A percentile compares a stretch with the other conserved stretches of the same genome.
Conservation (phyloP, 176 grass and related monocot species). For the Musa schizocarpa region DNA sequence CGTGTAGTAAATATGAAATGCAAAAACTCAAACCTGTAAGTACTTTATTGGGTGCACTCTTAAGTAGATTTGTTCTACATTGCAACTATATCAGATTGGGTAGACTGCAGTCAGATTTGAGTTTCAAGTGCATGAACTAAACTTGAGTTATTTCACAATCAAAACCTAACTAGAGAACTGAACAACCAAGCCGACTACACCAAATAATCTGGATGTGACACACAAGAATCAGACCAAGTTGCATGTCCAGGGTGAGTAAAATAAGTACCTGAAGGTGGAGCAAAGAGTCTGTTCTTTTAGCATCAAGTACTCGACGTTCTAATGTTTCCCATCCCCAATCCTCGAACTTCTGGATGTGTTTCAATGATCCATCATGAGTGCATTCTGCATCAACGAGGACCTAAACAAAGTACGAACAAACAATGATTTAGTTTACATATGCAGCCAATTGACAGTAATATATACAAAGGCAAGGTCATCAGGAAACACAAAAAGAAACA, state of each 20-base stretch:
- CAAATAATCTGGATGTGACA: slow-evolving; percentile 10
- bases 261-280: slow-evolving; percentile 70
- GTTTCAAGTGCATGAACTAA: too few species aligned
- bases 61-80: background rate
- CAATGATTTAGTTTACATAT: background rate
- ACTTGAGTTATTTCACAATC: background rate
- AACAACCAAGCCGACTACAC: background rate
- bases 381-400: slow-evolving; percentile 95
- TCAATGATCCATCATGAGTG: slow-evolving; percentile 96
- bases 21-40: background rate
- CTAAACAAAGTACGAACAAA: slow-evolving; percentile 28
- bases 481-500: too few species aligned
- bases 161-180: background rate
- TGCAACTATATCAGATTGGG: background rate
- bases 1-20: background rate
- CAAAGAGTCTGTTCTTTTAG: slow-evolving; percentile 74
- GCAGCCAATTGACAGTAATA: background rate
- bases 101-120: background rate
- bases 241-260: background rate
- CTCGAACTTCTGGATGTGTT: slow-evolving; percentile 92
- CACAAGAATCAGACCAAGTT: background rate
- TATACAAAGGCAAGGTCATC: background rate
- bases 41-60: background rate
- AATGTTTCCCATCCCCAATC: slow-evolving; percentile 97
- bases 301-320: slow-evolving; percentile 80